These are phyloP conservation scores for Amylocarpus encephaloides DNA, from an alignment of 2,329 filamentous ascomycete species.

Conservation along the genomic window DNA sequence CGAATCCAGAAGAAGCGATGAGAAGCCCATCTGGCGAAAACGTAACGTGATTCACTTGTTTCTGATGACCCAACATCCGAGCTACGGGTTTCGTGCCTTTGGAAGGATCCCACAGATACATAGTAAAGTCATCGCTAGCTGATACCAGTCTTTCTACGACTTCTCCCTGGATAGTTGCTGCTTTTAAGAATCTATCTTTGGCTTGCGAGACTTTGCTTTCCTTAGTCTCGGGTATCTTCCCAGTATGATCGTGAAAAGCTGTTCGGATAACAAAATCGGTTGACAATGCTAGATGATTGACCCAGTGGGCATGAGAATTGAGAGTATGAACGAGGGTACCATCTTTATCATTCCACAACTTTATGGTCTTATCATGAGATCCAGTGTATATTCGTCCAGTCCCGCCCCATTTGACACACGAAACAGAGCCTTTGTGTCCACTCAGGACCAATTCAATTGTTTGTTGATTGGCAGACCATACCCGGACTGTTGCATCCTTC, in stretches of 20 bases:
- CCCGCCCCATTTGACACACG: constrained; percentile 93
- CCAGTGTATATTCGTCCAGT: constrained; percentile 75
- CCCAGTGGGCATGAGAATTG: constrained; percentile 81
- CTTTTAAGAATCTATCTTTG: constrained; percentile 76
- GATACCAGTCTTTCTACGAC: constrained; percentile 81
- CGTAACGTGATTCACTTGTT: constrained; percentile 91
- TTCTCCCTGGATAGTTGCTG: constrained; percentile 67
- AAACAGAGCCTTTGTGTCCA: constrained; percentile 83
- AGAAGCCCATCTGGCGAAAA: constrained; percentile 86
- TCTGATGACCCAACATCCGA: constrained; percentile 89
- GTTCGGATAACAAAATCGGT: constrained; percentile 87
- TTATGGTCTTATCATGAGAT: constrained; percentile 87
- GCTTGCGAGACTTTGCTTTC: constrained; percentile 71
- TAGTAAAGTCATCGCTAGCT: constrained; percentile 91
- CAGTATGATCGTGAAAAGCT: constrained; percentile 77
- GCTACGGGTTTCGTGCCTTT: constrained; percentile 75
- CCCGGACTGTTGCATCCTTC: constrained; percentile 80
- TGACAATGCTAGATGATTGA: constrained; percentile 90
- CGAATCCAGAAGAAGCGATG: constrained; percentile 84
- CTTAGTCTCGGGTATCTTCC: constrained; percentile 59
- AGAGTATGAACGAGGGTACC: constrained; percentile 78
- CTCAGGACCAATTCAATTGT: constrained; percentile 75
- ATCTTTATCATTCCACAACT: constrained; percentile 77
- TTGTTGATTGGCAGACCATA: constrained; percentile 79
- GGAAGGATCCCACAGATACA: constrained; percentile 89